Evolutionary conservation across 78 protist species (phyloP).

Genomic region (Dictyostelium citrinum): DNA sequence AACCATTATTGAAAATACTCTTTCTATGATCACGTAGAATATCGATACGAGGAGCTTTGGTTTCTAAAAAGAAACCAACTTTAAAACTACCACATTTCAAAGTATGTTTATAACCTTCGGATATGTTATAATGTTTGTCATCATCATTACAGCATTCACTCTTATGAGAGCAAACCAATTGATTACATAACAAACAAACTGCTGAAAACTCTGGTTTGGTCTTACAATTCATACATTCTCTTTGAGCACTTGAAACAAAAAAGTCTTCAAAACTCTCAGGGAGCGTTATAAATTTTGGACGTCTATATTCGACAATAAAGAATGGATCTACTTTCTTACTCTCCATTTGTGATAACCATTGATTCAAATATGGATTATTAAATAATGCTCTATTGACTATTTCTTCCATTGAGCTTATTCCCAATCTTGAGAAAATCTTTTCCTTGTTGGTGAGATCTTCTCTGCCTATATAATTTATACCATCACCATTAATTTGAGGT

Average conservation of each 20-base stretch:
- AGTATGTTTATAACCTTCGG: conserved; percentile 18
- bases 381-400: neutral
- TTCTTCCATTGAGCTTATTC: neutral
- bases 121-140: neutral
- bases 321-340: conserved; percentile 21
- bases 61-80: conserved; percentile 51
- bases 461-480: neutral
- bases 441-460: conserved; percentile 8
- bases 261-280: conserved; percentile 48
- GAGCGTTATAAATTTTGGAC: conserved; percentile 52
- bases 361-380: neutral
- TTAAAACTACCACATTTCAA: conserved; percentile 39
- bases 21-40: conserved; percentile 28
- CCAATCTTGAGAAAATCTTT: neutral
- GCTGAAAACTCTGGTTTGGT: conserved; percentile 22
- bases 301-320: neutral
- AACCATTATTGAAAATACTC: neutral
- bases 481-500: neutral
- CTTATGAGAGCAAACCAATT: conserved; percentile 13
- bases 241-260: neutral
- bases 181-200: conserved; percentile 47
- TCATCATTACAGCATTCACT: conserved; percentile 3
- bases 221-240: conserved; percentile 14
- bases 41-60: conserved; percentile 1
- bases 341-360: conserved; percentile 45